phyloP scores from a whole-genome alignment of 2,329 filamentous ascomycete species.

The Cladophialophora bantiana region DNA sequence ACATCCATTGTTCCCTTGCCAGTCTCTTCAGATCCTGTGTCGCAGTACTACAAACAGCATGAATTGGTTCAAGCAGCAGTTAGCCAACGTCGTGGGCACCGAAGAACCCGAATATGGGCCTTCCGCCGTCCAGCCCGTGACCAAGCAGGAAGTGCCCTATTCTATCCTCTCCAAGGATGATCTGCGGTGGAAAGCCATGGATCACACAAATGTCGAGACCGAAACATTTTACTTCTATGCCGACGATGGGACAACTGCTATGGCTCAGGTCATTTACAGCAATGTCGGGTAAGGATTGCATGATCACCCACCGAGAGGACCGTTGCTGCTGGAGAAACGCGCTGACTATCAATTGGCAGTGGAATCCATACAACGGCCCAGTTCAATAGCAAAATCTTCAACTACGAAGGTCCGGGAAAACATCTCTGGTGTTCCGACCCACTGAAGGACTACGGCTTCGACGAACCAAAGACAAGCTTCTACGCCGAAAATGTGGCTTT shows the following conservation, averaged over 20 bases:
- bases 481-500: constrained; percentile 85
- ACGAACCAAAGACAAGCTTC: constrained; percentile 81
- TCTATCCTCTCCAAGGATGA: constrained; percentile 80
- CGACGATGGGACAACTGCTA: constrained; percentile 76
- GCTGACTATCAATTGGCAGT: constrained; percentile 55
- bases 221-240: constrained; percentile 91
- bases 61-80: constrained; percentile 90
- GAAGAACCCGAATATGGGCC: constrained; percentile 96
- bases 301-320: constrained; percentile 16
- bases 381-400: constrained; percentile 94
- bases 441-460: constrained; percentile 80
- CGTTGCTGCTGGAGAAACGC: constrained; percentile 6
- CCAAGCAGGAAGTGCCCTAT: constrained; percentile 80
- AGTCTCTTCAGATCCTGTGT: constrained; percentile 9
- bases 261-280: constrained; percentile 95
- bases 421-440: constrained; percentile 85
- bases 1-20: constrained; percentile 5
- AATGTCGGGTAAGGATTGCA: constrained; percentile 79
- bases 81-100: constrained; percentile 85
- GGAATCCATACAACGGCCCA: constrained; percentile 89
- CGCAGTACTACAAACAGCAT: constrained; percentile 66
- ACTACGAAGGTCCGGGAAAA: constrained; percentile 72
- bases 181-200: constrained; percentile 80
- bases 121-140: constrained; percentile 83
- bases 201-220: constrained; percentile 90